Conservation (phyloP, 2,329 filamentous ascomycete species). For the Macroventuria anomochaeta region DNA sequence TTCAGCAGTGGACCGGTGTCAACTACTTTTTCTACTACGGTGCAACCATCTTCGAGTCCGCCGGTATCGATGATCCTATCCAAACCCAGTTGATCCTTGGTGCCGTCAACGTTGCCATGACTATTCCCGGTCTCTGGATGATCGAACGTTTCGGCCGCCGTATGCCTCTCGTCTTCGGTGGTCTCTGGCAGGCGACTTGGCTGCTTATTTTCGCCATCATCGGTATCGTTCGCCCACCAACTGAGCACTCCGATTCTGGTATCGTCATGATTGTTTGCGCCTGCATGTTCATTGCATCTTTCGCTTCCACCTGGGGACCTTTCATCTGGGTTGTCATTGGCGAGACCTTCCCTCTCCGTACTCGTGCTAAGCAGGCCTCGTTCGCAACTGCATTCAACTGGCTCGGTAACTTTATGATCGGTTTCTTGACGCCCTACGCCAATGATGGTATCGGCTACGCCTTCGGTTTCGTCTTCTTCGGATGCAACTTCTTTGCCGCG, state of each 20-base stretch:
- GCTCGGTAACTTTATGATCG: conserved; percentile 50
- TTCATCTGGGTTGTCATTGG: conserved; percentile 57
- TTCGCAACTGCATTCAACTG: conserved; percentile 44
- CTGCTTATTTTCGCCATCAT: conserved; percentile 64
- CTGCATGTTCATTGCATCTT: conserved; percentile 76
- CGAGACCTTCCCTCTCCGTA: conserved; percentile 43
- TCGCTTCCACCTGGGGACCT: conserved; percentile 71
- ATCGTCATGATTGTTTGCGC: conserved; percentile 75
- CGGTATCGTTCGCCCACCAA: conserved; percentile 50
- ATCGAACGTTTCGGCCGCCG: conserved; percentile 74
- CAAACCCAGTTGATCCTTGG: conserved; percentile 48
- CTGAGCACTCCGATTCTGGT: conserved; percentile 56
- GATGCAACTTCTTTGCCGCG: conserved; percentile 42
- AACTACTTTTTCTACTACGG: conserved; percentile 62
- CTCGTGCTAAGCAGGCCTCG: conserved; percentile 45
- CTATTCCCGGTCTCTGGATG: conserved; percentile 71
- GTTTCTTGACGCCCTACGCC: conserved; percentile 45
- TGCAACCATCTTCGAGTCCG: conserved; percentile 70
- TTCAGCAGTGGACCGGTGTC: conserved; percentile 50
- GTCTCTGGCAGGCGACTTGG: conserved; percentile 71
- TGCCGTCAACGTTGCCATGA: conserved; percentile 71
- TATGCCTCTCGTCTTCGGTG: conserved; percentile 69
- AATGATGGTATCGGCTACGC: conserved; percentile 43
- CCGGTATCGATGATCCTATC: conserved; percentile 70
- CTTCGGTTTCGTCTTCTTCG: conserved; percentile 47